phyloP scores from a whole-genome alignment of 345 rosid genomes.

The Rhodomyrtus tomentosa region DNA sequence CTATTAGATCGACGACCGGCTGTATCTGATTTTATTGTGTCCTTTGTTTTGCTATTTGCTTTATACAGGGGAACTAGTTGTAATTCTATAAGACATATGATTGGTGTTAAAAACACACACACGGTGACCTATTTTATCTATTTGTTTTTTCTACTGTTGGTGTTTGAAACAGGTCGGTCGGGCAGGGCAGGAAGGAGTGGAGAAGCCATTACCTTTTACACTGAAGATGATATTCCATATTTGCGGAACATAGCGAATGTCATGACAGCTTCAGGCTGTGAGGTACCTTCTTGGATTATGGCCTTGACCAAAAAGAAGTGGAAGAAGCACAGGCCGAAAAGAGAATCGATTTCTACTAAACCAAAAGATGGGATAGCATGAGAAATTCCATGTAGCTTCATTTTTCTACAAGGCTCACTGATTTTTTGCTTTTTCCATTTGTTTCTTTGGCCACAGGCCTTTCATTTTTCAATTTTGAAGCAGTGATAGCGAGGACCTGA shows the following conservation, averaged over 20 bases:
- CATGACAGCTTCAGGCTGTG: conserved; percentile 81
- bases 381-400: background rate
- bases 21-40: background rate
- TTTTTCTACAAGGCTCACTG: background rate
- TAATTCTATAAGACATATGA: background rate
- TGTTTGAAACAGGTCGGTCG: conserved; percentile 47
- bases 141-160: background rate
- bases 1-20: background rate
- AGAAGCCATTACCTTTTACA: conserved; percentile 76
- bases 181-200: conserved; percentile 93
- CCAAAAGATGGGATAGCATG: conserved; percentile 23
- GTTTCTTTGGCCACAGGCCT: background rate
- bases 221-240: conserved; percentile 68
- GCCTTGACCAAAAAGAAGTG: conserved; percentile 58
- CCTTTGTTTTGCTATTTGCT: background rate
- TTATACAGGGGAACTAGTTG: background rate
- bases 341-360: conserved; percentile 60
- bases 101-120: background rate
- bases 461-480: background rate
- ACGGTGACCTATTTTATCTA: background rate
- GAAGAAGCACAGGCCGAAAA: conserved; percentile 69
- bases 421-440: background rate
- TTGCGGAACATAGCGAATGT: conserved; percentile 78
- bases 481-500: background rate
- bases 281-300: conserved; percentile 83